Conservation (phyloP, 352 stramenopile species). For the Phytophthora pini region DNA sequence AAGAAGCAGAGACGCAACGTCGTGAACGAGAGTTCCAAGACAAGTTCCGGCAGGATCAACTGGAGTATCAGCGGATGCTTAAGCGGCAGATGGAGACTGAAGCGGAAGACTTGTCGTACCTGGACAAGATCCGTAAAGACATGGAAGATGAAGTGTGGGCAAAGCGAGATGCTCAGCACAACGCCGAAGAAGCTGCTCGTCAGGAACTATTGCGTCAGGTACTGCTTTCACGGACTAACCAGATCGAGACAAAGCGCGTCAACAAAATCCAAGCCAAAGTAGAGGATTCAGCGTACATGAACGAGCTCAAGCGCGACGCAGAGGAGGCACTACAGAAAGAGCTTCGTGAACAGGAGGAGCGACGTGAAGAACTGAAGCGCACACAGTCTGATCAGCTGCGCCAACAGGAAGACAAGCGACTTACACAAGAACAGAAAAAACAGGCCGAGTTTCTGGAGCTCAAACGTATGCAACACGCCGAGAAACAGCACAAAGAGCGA, state of each 20-base stretch:
- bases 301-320: conserved; percentile 64
- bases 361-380: conserved; percentile 65
- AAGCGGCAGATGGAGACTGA: conserved; percentile 78
- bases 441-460: conserved; percentile 78
- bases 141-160: conserved; percentile 84
- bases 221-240: conserved; percentile 58
- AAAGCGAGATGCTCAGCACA: conserved; percentile 76
- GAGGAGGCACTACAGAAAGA: conserved; percentile 85
- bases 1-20: conserved; percentile 67
- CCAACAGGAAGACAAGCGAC: conserved; percentile 58
- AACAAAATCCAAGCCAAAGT: conserved; percentile 45
- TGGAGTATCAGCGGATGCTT: conserved; percentile 80
- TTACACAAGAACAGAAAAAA: conserved; percentile 64
- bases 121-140: conserved; percentile 80
- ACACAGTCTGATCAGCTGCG: conserved; percentile 70
- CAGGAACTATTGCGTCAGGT: conserved; percentile 79
- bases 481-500: conserved; percentile 81
- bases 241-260: conserved; percentile 58
- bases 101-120: conserved; percentile 65
- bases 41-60: conserved; percentile 71
- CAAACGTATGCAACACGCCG: conserved; percentile 76
- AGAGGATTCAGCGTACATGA: conserved; percentile 69
- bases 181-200: conserved; percentile 71
- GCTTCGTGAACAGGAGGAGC: conserved; percentile 76
- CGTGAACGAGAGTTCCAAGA: conserved; percentile 69